Evolutionary conservation across 129 eudicot species (phyloP).

Genomic region (Kitagawia praeruptora): DNA sequence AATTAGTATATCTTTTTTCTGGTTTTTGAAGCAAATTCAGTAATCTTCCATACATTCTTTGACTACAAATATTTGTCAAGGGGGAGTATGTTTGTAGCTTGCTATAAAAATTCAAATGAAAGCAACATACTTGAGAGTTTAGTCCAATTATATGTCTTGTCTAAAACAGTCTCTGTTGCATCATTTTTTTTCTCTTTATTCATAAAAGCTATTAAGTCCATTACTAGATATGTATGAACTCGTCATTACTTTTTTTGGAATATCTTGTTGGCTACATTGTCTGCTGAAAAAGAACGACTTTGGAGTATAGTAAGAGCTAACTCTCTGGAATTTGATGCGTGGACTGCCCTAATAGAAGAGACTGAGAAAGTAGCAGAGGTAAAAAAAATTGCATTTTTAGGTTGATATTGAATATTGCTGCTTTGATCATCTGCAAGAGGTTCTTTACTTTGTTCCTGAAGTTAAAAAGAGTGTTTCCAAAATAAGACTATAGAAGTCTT

Average conservation of each 20-base stretch:
- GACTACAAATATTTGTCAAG: not conserved
- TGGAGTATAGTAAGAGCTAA: conserved; percentile 92
- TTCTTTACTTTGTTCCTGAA: not conserved
- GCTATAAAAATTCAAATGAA: not conserved
- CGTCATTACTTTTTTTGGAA: not conserved
- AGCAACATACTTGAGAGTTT: not conserved
- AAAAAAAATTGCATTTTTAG: no score
- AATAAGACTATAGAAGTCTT: no score
- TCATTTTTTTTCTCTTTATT: not conserved
- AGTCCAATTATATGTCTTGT: no score
- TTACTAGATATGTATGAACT: no score
- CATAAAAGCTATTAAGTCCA: not conserved
- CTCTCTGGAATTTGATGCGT: conserved; percentile 78
- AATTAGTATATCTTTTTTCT: no score
- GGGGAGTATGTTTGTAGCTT: not conserved
- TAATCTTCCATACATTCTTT: not conserved
- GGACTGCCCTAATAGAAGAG: conserved; percentile 89
- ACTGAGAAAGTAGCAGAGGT: conserved; percentile 84
- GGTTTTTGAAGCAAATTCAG: not conserved
- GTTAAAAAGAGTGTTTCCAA: not conserved
- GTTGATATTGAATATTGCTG: not conserved
- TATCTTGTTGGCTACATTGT: conserved; percentile 31
- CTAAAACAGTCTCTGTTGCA: not conserved
- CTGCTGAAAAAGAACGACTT: conserved; percentile 87
- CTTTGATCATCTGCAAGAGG: not conserved